Percentiles rank a stretch among this genome's conserved stretches.
These are phyloP conservation scores for Funneliformis geosporum DNA, from an alignment of 192 early-diverging fungal species.

Conservation along the genomic window DNA sequence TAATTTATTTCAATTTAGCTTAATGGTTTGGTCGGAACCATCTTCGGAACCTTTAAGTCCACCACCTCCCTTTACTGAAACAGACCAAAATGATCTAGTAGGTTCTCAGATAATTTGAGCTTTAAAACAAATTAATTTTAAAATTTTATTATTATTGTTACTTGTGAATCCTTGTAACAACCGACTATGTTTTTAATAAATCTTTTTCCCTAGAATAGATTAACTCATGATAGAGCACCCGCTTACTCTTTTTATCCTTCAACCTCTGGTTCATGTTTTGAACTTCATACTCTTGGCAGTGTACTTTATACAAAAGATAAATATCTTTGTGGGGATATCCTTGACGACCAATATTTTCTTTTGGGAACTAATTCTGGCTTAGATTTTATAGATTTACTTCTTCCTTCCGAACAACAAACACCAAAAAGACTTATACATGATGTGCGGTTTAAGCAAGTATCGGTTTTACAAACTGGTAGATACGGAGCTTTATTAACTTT, in stretches of 20 bases:
- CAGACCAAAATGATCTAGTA: neutral
- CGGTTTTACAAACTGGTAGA: conserved; percentile 3
- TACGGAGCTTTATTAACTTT: conserved; percentile 2
- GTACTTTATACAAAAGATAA: conserved; percentile 20
- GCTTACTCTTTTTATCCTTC: conserved; percentile 23
- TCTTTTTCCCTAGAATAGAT: neutral
- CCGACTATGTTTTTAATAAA: neutral
- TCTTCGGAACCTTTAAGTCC: conserved; percentile 19
- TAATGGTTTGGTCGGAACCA: neutral
- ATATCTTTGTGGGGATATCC: conserved; percentile 19
- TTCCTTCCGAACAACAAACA: conserved; percentile 18
- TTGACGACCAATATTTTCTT: conserved; percentile 26
- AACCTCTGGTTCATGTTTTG: neutral
- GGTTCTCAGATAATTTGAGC: neutral
- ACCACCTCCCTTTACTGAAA: conserved; percentile 14
- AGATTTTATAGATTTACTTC: conserved; percentile 25
- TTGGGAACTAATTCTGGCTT: conserved; percentile 7
- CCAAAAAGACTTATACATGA: conserved; percentile 10
- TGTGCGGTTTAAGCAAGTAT: conserved; percentile 19
- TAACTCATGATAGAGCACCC: neutral
- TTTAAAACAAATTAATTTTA: neutral
- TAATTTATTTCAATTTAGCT: too few species aligned
- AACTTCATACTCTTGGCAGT: conserved; percentile 24
- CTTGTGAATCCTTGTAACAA: neutral
- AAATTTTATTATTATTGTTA: neutral